A percentile compares a stretch with the other conserved stretches of the same genome.
Conservation (phyloP, 805 yeast genomes). For the Metschnikowia henanensis region DNA sequence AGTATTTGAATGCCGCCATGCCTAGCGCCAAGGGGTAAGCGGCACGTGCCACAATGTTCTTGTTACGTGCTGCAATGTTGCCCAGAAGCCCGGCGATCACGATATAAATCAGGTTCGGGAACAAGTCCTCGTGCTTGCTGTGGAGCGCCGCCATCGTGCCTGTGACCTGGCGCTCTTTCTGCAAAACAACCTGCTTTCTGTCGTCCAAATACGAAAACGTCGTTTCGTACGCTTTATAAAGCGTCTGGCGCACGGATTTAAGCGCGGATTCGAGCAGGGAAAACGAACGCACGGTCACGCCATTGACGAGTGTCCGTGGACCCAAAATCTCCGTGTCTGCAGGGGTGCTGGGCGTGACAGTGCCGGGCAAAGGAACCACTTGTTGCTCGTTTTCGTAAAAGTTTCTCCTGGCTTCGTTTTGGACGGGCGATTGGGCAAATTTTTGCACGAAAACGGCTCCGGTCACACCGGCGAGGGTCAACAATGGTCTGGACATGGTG, state of each 20-base stretch:
- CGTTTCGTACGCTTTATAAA: slow-evolving; percentile 30
- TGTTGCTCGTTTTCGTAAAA: slow-evolving; percentile 52
- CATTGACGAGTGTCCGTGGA: slow-evolving; percentile 50
- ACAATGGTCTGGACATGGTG: slow-evolving; percentile 11
- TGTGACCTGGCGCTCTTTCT: slow-evolving; percentile 63
- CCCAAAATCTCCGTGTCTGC: slow-evolving; percentile 45
- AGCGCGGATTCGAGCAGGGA: slow-evolving; percentile 48
- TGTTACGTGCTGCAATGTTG: slow-evolving; percentile 67
- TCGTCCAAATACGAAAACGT: slow-evolving; percentile 40
- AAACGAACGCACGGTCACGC: slow-evolving; percentile 56
- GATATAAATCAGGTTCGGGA: slow-evolving; percentile 71
- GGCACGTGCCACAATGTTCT: slow-evolving; percentile 54
- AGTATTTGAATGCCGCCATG: slow-evolving; percentile 59
- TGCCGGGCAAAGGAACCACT: slow-evolving; percentile 51
- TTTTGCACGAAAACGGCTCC: slow-evolving; percentile 1
- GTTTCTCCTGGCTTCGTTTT: slow-evolving; percentile 30
- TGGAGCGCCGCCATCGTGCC: slow-evolving; percentile 64
- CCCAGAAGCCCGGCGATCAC: slow-evolving; percentile 72
- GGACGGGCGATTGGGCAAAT: slow-evolving; percentile 5
- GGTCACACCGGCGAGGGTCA: slow-evolving; percentile 5
- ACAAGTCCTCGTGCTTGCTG: slow-evolving; percentile 61
- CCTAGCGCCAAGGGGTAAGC: slow-evolving; percentile 63
- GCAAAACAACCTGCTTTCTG: slow-evolving; percentile 50
- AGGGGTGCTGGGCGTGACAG: slow-evolving; percentile 43
- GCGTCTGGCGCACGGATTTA: slow-evolving; percentile 46